phyloP scores from a whole-genome alignment of 306 rosid species.

The Medicago truncatula region DNA sequence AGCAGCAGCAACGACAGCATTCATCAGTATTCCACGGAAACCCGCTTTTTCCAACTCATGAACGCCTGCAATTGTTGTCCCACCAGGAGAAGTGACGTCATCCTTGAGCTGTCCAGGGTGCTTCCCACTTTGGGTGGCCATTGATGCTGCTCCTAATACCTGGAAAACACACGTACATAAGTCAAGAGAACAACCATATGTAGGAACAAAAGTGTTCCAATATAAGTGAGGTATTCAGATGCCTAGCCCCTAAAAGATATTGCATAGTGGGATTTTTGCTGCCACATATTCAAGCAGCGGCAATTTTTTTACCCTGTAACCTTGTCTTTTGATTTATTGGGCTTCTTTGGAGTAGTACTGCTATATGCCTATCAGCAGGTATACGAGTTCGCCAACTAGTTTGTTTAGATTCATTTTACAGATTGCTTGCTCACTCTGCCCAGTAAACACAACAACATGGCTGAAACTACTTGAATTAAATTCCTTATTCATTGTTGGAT shows the following conservation, averaged over 20 bases:
- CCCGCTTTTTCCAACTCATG: conserved; percentile 93
- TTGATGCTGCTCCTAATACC: conserved; percentile 93
- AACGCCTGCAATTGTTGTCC: conserved; percentile 86
- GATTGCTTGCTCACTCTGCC: conserved; percentile 12
- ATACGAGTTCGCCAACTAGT: neutral
- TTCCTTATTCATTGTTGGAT: conserved; percentile 13
- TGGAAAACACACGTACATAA: conserved; percentile 32
- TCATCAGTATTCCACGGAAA: conserved; percentile 89
- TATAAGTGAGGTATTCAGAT: neutral
- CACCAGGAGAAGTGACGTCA: conserved; percentile 86
- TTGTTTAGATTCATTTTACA: conserved; percentile 13
- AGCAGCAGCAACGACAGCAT: conserved; percentile 84
- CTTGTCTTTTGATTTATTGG: neutral
- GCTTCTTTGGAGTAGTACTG: neutral
- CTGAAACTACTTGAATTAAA: conserved; percentile 12
- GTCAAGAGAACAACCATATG: neutral
- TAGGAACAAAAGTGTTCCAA: neutral
- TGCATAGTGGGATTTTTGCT: conserved; percentile 12
- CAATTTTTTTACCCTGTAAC: conserved; percentile 10
- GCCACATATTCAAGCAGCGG: conserved; percentile 25
- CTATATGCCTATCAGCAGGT: neutral
- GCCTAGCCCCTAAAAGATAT: conserved; percentile 4
- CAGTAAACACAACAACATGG: conserved; percentile 26
- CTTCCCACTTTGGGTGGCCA: conserved; percentile 67
- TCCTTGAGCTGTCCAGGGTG: conserved; percentile 93